Evolutionary conservation across 306 rosid genomes (phyloP).

Genomic region (Cercis canadensis): DNA sequence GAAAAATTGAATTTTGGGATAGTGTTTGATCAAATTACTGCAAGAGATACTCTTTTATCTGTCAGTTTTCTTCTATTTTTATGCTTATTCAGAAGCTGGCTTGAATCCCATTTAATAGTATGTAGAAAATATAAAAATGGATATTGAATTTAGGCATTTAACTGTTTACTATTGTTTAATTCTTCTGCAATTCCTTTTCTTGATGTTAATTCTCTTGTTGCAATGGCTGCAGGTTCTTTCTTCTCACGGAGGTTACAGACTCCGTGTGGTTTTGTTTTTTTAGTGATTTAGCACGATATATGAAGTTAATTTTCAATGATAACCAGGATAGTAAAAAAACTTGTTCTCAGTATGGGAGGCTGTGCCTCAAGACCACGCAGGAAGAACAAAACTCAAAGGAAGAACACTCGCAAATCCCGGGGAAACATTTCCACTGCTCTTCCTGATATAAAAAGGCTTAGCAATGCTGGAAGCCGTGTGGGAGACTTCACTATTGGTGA

Average conservation of each 20-base stretch:
- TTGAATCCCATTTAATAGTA: neutral
- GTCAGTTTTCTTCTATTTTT: neutral
- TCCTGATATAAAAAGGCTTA: slow-evolving; percentile 52
- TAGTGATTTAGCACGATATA: neutral
- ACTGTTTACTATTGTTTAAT: neutral
- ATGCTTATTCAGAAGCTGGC: neutral
- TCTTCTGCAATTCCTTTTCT: slow-evolving; percentile 25
- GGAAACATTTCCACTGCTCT: slow-evolving; percentile 46
- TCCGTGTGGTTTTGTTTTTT: neutral
- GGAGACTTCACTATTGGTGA: slow-evolving; percentile 60
- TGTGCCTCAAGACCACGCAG: slow-evolving; percentile 65
- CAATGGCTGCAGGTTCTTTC: slow-evolving; percentile 30
- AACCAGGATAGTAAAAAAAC: slow-evolving; percentile 41
- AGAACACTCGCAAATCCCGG: slow-evolving; percentile 44
- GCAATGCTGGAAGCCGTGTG: slow-evolving; percentile 52
- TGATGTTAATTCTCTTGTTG: slow-evolving; percentile 29
- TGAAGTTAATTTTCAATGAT: slow-evolving; percentile 10
- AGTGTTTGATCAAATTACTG: neutral
- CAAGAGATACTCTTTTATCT: neutral
- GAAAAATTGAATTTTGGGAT: neutral
- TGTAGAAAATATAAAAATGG: neutral
- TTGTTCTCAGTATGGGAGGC: slow-evolving; percentile 59
- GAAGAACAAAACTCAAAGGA: slow-evolving; percentile 32
- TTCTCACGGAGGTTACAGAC: slow-evolving; percentile 22
- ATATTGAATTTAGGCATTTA: neutral